phyloP scores from a whole-genome alignment of 192 early-diverging fungal species.

The Allomyces arbusculus region DNA sequence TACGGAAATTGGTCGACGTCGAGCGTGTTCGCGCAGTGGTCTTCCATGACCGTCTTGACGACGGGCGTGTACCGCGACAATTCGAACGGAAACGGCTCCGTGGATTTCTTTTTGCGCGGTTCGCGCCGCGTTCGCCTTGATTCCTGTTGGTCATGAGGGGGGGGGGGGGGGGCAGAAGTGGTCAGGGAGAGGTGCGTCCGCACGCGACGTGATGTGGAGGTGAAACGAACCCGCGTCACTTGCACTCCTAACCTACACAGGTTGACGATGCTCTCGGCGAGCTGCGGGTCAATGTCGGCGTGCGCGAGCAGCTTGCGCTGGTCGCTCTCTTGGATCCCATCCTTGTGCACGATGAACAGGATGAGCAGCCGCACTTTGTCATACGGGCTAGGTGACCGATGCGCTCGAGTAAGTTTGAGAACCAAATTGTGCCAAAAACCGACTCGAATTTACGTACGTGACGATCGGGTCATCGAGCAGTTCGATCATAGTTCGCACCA shows the following conservation, averaged over 20 bases:
- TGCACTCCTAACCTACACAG: conserved; percentile 42
- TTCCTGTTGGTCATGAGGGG: conserved; percentile 29
- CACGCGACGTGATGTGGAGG: too few relatives aligned
- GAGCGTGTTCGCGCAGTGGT: too few relatives aligned
- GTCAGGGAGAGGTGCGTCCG: too few relatives aligned
- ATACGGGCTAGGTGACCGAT: conserved; percentile 18
- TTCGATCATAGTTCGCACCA: conserved; percentile 55
- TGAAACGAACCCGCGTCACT: conserved; percentile 10
- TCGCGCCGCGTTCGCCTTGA: conserved; percentile 18
- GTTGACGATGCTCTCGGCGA: conserved; percentile 62
- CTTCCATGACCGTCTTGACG: conserved; percentile 34
- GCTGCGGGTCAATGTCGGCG: conserved; percentile 46
- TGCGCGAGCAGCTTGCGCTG: conserved; percentile 39
- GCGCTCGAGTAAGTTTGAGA: too few relatives aligned
- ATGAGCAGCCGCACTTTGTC: conserved; percentile 62
- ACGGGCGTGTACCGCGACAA: conserved; percentile 58
- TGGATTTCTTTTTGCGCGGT: conserved; percentile 18
- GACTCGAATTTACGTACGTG: conserved; percentile 13
- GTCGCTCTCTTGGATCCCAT: conserved; percentile 52
- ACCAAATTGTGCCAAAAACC: too few relatives aligned
- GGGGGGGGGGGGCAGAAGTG: conserved; percentile 9
- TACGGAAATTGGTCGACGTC: too few relatives aligned
- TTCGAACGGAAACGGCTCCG: conserved; percentile 43
- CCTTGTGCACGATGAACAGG: conserved; percentile 49
- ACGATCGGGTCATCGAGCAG: conserved; percentile 46